Base-by-base conservation (phyloP, 176 grass and related monocot genomes). In the Aegilops longissima region DNA sequence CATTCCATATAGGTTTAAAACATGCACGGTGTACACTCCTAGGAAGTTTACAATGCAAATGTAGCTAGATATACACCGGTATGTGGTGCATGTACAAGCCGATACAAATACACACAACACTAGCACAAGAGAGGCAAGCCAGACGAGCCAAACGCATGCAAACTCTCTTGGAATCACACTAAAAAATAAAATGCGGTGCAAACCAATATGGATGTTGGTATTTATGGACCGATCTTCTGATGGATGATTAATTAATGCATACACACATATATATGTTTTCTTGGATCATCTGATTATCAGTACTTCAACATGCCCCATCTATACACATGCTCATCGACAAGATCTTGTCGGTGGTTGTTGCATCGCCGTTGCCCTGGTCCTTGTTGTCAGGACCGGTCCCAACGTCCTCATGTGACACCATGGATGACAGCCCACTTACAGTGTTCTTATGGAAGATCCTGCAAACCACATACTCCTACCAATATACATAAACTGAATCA, bases 391-490 rank as follows among this genome's bases (percentile, higher is more conserved):
- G 39, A 1, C 59, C 47, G 8, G 87, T 75, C 14, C 18, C 68
- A 2, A 21, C 12, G 20, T 71, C 68, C 35, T 89, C 83, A 39
- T 85, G 66, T 2, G 87, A 87, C 10, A 86, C 83, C 80, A 88
- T 84, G 4, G 77, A 89, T 3, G 86, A 31, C 1, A 34, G 21
- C 56, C 25, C 23, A 14, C 71, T 86, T 7, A 31, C 51, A 0
- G 6, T 67, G 49, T 7, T 78, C 87, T 94, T 97, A 29, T 92
- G 40, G 63, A 97, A 94, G 71, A 97, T 85, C 81, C 81, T 82
- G 75, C 83, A 92, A 1, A 94, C 88, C 18, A 90, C 88, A 90
- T 88, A 94, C 8, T 90, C 86, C 88, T 97, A 66, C 34, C 21
- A 35, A 35, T 17, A 40, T 9, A 35, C 2, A 73, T 8, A 71